Conservation (phyloP, 1,284 basidiomycete species). For the Ustilago lituana region DNA sequence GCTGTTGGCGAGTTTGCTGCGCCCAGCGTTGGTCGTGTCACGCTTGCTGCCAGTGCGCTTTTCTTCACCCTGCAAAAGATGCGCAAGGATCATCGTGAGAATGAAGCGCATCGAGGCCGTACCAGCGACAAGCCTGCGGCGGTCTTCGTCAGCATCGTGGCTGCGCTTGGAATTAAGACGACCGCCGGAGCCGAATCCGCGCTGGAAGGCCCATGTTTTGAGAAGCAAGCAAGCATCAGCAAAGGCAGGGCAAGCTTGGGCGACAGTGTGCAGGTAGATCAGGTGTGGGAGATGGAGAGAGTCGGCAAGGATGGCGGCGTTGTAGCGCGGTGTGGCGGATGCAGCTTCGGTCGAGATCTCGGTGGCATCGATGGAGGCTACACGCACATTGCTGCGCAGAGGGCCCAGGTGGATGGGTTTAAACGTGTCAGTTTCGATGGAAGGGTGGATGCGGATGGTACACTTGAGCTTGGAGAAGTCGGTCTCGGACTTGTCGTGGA, state of each 20-base stretch:
- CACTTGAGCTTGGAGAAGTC: constrained; percentile 78
- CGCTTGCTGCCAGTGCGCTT: constrained; percentile 44
- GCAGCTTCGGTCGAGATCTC: constrained; percentile 14
- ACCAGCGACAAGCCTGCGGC: constrained; percentile 54
- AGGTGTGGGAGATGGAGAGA: constrained; percentile 76
- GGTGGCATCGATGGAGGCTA: constrained; percentile 22
- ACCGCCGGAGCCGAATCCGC: constrained; percentile 74
- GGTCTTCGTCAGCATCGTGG: constrained; percentile 19
- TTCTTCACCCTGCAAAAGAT: constrained; percentile 67
- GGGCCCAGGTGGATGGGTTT: constrained; percentile 77
- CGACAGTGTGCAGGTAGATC: constrained; percentile 76
- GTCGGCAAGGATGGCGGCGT: constrained; percentile 77
- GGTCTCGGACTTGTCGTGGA: constrained; percentile 71
- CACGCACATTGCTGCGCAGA: constrained; percentile 70
- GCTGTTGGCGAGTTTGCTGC: constrained; percentile 73
- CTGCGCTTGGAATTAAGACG: constrained; percentile 67
- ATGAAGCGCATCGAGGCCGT: constrained; percentile 75
- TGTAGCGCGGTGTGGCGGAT: constrained; percentile 78
- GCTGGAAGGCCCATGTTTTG: constrained; percentile 88
- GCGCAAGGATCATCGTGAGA: constrained; percentile 67
- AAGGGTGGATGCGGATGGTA: constrained; percentile 79
- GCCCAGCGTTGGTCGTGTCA: constrained; percentile 68
- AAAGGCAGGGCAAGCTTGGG: constrained; percentile 76
- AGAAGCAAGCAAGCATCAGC: constrained; percentile 81
- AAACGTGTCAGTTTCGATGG: constrained; percentile 74